Evolutionary conservation across 2,329 filamentous ascomycete species (phyloP).

Genomic region (Epichloe gansuensis): DNA sequence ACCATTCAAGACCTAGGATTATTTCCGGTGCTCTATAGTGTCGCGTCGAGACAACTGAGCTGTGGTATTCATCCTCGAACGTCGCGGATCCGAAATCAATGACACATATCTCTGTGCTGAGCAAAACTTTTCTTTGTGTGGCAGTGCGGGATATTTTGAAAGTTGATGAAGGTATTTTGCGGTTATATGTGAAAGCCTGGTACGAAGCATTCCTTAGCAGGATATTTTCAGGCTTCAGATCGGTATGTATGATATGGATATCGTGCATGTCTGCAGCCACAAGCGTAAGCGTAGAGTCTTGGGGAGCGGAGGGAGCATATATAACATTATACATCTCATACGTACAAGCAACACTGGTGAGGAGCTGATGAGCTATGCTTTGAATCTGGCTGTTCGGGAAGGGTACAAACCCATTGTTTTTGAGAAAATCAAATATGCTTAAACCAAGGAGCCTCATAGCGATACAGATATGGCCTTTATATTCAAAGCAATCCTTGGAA

Average conservation of each 20-base stretch:
- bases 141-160: constrained; percentile 37
- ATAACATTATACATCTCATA: constrained; percentile 12
- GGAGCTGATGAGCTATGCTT: constrained; percentile 85
- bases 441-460: constrained; percentile 71
- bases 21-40: constrained; percentile 62
- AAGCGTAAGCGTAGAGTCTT: too few species aligned
- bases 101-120: constrained; percentile 57
- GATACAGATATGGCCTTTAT: constrained; percentile 88
- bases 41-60: constrained; percentile 56
- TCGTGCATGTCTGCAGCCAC: constrained; percentile 51
- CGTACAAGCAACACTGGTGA: constrained; percentile 97
- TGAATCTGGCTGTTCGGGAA: constrained; percentile 99
- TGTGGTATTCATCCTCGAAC: constrained; percentile 62
- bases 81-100: constrained; percentile 64
- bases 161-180: constrained; percentile 47
- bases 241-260: constrained; percentile 90
- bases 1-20: constrained; percentile 59
- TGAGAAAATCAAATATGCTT: constrained; percentile 96
- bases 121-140: constrained; percentile 48
- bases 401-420: constrained; percentile 87
- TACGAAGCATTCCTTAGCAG: constrained; percentile 52
- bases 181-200: constrained; percentile 60
- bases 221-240: constrained; percentile 60
- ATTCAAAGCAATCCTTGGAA: constrained; percentile 92
- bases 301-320: too few species aligned